These are phyloP conservation scores for Infundibulicybe gibba DNA, from an alignment of 768 basidiomycete genomes.

Conservation along the genomic window DNA sequence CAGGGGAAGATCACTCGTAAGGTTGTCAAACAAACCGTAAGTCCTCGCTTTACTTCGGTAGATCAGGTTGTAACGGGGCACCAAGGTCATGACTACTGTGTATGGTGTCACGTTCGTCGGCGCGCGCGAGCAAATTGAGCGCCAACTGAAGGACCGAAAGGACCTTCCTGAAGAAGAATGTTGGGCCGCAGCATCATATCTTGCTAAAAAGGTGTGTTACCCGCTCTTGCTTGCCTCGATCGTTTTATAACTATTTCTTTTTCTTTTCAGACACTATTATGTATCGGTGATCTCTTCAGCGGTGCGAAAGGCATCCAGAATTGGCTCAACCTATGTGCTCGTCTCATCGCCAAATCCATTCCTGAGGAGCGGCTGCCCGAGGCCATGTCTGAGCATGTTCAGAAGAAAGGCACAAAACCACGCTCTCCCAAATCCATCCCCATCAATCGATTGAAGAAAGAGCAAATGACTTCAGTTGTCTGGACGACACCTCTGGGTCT, in stretches of 20 bases:
- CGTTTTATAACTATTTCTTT: neutral
- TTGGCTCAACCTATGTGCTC: conserved; percentile 84
- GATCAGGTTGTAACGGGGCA: neutral
- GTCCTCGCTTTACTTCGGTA: conserved; percentile 16
- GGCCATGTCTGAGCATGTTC: conserved; percentile 25
- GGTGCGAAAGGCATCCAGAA: conserved; percentile 89
- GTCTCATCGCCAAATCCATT: conserved; percentile 83
- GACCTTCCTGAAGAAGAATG: conserved; percentile 71
- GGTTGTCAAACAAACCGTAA: conserved; percentile 94
- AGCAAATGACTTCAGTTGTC: conserved; percentile 92
- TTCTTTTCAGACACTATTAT: conserved; percentile 52
- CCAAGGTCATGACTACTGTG: conserved; percentile 95
- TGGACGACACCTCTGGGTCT: conserved; percentile 97
- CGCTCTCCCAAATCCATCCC: conserved; percentile 14
- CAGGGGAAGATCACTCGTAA: conserved; percentile 83
- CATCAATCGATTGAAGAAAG: conserved; percentile 55
- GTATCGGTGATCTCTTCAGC: conserved; percentile 91
- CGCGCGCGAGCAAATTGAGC: conserved; percentile 92
- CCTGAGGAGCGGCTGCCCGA: conserved; percentile 63
- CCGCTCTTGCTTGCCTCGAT: neutral
- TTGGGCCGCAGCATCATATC: conserved; percentile 72
- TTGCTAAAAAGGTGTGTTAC: conserved; percentile 64
- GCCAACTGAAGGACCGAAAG: conserved; percentile 73
- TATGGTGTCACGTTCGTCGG: conserved; percentile 97
- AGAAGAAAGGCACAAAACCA: conserved; percentile 5